A percentile compares a stretch with the other conserved stretches of the same genome.
Evolutionary conservation across 306 rosid genomes (phyloP).

Genomic region (Trichosanthes cucumerina): DNA sequence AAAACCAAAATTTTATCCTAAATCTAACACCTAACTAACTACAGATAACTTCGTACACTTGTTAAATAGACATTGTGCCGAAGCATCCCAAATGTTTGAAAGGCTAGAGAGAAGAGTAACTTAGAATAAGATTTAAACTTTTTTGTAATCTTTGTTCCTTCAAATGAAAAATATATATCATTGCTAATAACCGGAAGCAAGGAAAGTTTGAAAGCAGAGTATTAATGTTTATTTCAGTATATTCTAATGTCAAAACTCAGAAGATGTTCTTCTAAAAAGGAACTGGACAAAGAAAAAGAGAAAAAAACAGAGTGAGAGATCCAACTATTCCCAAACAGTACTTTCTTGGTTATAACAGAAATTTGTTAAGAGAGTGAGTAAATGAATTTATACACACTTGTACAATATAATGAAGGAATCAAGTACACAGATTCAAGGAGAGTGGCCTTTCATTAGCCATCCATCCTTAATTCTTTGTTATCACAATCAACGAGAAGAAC

Average conservation of each 20-base stretch:
- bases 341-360: not conserved
- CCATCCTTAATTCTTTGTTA: conserved; percentile 15
- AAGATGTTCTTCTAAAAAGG: not conserved
- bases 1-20: too few relatives aligned
- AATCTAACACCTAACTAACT: not conserved
- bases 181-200: not conserved
- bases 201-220: not conserved
- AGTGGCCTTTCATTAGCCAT: conserved; percentile 37
- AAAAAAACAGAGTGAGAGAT: not conserved
- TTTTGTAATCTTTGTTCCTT: not conserved
- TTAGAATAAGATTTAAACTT: too few relatives aligned
- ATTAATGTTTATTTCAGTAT: not conserved
- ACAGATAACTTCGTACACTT: too few relatives aligned
- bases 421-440: conserved; percentile 46
- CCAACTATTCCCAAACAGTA: not conserved
- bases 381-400: conserved; percentile 36
- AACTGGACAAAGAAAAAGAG: not conserved
- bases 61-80: too few relatives aligned
- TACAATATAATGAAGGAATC: conserved; percentile 20
- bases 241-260: not conserved
- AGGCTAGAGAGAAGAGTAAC: too few relatives aligned
- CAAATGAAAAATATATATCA: not conserved
- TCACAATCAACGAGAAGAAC: not conserved
- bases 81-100: too few relatives aligned
- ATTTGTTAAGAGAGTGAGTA: conserved; percentile 2